These are phyloP conservation scores for Penicillium arizonense DNA, from an alignment of 495 filamentous ascomycete species.

Conservation along the genomic window DNA sequence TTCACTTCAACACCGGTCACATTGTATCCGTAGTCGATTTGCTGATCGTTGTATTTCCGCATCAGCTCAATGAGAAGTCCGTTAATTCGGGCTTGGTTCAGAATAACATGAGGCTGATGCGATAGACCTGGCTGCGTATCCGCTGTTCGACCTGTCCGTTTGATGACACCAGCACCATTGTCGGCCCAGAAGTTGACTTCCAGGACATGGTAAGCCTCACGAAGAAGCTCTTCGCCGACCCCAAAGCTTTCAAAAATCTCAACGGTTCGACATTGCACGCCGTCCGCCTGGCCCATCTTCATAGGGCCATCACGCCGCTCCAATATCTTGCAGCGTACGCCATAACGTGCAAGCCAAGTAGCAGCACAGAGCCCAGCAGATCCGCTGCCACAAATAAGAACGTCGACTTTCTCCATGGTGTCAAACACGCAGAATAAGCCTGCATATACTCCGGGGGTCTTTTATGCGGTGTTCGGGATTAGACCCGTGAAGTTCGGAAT, in stretches of 20 bases:
- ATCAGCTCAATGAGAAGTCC: slow-evolving; percentile 56
- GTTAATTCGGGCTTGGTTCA: slow-evolving; percentile 76
- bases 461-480: slow-evolving; percentile 11
- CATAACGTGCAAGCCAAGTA: slow-evolving; percentile 62
- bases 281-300: slow-evolving; percentile 73
- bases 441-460: slow-evolving; percentile 6
- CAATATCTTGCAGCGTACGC: slow-evolving; percentile 60
- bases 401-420: slow-evolving; percentile 37
- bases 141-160: slow-evolving; percentile 50
- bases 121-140: slow-evolving; percentile 65
- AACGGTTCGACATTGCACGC: slow-evolving; percentile 75
- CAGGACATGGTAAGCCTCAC: slow-evolving; percentile 67
- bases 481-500: slow-evolving; percentile 11
- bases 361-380: slow-evolving; percentile 70
- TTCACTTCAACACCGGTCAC: slow-evolving; percentile 57
- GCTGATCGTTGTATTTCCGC: slow-evolving; percentile 39
- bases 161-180: slow-evolving; percentile 41
- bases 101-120: slow-evolving; percentile 70
- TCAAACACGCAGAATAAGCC: neutral
- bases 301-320: slow-evolving; percentile 62
- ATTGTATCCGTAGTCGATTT: slow-evolving; percentile 61
- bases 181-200: slow-evolving; percentile 66
- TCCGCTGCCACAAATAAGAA: slow-evolving; percentile 66
- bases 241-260: slow-evolving; percentile 82
- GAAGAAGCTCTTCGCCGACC: slow-evolving; percentile 65